Evolutionary conservation across 2,329 filamentous ascomycete genomes (phyloP).

Genomic region (Trichoderma afroharzianum): DNA sequence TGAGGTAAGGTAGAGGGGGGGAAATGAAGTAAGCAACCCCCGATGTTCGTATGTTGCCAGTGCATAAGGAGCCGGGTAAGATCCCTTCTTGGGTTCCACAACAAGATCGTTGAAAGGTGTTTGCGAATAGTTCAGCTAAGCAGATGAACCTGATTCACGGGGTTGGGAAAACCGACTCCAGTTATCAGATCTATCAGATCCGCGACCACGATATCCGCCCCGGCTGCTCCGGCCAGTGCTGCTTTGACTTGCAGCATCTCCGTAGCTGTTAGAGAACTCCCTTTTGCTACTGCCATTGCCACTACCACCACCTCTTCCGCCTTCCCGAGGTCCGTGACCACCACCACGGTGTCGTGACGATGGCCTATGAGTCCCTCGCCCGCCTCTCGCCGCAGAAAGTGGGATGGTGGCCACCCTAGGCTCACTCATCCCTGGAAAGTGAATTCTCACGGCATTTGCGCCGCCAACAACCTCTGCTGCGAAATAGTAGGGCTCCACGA

Average conservation of each 20-base stretch:
- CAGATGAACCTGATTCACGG: conserved; percentile 15
- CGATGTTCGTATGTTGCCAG: background rate
- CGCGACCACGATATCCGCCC: conserved; percentile 39
- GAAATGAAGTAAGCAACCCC: background rate
- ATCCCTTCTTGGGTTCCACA: background rate
- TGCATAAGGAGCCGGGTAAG: background rate
- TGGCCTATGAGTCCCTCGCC: conserved; percentile 27
- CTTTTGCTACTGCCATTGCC: conserved; percentile 32
- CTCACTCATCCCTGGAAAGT: conserved; percentile 41
- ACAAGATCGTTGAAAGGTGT: background rate
- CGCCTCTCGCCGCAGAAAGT: conserved; percentile 31
- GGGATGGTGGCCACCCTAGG: conserved; percentile 38
- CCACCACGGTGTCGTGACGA: conserved; percentile 31
- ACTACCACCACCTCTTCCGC: conserved; percentile 21
- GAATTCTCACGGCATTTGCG: conserved; percentile 37
- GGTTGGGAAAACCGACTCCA: conserved; percentile 36
- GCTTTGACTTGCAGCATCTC: conserved; percentile 20
- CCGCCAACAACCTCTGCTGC: conserved; percentile 32
- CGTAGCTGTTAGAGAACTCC: conserved; percentile 31
- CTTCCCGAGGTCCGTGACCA: conserved; percentile 29
- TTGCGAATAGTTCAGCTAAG: background rate
- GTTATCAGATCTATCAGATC: conserved; percentile 39
- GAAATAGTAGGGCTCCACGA: conserved; percentile 36
- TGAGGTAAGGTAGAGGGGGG: background rate
- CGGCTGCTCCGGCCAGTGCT: conserved; percentile 34